phyloP scores from a whole-genome alignment of 2,329 filamentous ascomycete genomes.

The Lasiodiplodia citricola region DNA sequence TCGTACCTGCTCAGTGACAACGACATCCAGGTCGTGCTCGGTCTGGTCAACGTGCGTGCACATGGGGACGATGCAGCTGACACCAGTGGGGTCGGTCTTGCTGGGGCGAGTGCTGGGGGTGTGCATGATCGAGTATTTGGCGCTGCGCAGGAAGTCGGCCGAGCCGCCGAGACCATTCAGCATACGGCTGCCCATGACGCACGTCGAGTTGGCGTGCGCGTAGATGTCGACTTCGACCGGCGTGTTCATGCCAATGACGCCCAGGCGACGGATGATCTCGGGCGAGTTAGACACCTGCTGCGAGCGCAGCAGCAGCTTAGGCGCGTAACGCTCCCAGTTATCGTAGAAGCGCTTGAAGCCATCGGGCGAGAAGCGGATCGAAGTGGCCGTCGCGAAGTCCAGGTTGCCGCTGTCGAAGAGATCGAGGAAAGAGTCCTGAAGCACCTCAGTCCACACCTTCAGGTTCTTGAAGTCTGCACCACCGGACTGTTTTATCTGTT shows the following conservation, averaged over 20 bases:
- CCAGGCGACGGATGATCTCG: constrained; percentile 85
- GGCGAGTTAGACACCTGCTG: constrained; percentile 89
- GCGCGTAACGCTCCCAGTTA: constrained; percentile 78
- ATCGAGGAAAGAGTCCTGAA: constrained; percentile 91
- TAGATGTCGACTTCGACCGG: constrained; percentile 95
- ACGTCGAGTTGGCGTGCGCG: constrained; percentile 89
- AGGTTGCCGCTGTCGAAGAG: constrained; percentile 87
- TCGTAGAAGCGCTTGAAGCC: constrained; percentile 92
- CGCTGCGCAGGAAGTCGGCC: constrained; percentile 77
- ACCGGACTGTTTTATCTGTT: constrained; percentile 51
- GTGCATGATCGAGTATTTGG: constrained; percentile 93
- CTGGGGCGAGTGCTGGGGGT: constrained; percentile 80
- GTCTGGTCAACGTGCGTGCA: constrained; percentile 92
- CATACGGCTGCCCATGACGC: constrained; percentile 87
- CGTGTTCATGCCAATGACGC: constrained; percentile 94
- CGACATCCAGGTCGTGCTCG: constrained; percentile 88
- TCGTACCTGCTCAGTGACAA: constrained; percentile 69
- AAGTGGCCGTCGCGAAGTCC: constrained; percentile 88
- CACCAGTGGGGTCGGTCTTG: constrained; percentile 81
- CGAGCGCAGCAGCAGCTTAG: constrained; percentile 84
- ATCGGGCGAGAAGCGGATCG: constrained; percentile 87
- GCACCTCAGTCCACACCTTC: constrained; percentile 91
- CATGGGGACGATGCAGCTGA: constrained; percentile 91
- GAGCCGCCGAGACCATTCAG: constrained; percentile 83
- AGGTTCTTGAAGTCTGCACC: constrained; percentile 83